Evolutionary conservation across 495 filamentous ascomycete species (phyloP), one percentile per base, ranked within the genome.

Genomic region (Penicillium pulvis): DNA sequence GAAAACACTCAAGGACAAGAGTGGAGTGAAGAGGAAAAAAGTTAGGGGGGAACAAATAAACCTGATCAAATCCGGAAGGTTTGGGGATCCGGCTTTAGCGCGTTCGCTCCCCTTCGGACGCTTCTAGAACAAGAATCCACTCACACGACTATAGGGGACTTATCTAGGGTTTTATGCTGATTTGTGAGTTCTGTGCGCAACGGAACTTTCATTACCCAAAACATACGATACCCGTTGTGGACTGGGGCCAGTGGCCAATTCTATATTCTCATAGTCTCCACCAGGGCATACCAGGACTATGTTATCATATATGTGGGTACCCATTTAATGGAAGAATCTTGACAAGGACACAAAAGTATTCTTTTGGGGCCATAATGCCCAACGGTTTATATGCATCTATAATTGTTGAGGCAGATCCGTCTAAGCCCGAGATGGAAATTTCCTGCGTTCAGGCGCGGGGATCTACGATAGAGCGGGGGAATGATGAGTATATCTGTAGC

Each of bases 1-100:
- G 35, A 16, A 47, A 43, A 3, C n/a, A 28, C 8, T 4, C 24
- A 51, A 43, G 43, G 20, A 39, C 17, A 35, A 46, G 30, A 20
- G 30, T 19, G 53, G 23, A 28, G 28, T 3, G 36, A 57, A 51
- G 17, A 33, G 20, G 19, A 17, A 23, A 12, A 47, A 43, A 8
- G 16, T 19, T 19, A 46, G 45, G 39, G 35, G 10, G 45, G 31
- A 31, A 49, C 26, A 33, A 26, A n/a, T 14, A 50, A 49, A 50
- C 31, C 33, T 36, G 48, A 31, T 33, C 55, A 20, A 58, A 53
- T 58, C 41, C 49, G 56, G 56, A 53, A 58, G 47, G 48, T 53
- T 58, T 57, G 55, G 46, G 46, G 26, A 49, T 49, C 46, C 46
- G 46, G 24, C 20, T 53, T 52, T 52, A 39, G 31, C 35, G 35